Percentiles rank a stretch among this genome's conserved stretches.
These are phyloP conservation scores for Cucurbitaria berberidis DNA, from an alignment of 2,329 filamentous ascomycete genomes.

Conservation along the genomic window DNA sequence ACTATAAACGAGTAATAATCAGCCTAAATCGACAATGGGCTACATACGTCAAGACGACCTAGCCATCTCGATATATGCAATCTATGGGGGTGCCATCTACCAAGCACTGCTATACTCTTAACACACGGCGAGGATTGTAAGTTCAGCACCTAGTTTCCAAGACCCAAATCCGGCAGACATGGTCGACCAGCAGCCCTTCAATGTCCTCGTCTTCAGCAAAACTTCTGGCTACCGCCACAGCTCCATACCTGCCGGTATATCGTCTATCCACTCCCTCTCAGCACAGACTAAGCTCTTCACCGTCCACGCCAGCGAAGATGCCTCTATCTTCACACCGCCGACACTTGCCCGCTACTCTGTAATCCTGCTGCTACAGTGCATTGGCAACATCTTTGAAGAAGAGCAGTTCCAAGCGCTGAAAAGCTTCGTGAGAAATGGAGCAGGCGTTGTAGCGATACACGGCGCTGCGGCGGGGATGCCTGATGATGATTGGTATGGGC, in stretches of 20 bases:
- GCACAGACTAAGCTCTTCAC: constrained; percentile 9
- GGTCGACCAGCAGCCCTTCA: constrained; percentile 5
- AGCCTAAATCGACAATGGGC: background rate
- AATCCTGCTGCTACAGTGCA: constrained; percentile 26
- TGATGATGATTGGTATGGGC: constrained; percentile 26
- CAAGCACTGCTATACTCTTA: too few species aligned
- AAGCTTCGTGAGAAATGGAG: constrained; percentile 23
- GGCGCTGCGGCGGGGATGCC: constrained; percentile 36
- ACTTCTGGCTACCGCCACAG: constrained; percentile 36
- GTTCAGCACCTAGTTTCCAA: background rate
- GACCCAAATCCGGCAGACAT: background rate
- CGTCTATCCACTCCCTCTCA: constrained; percentile 17
- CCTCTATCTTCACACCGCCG: constrained; percentile 13
- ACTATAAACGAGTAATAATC: background rate
- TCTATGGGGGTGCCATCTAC: too few species aligned
- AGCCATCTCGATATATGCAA: background rate
- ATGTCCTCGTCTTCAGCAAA: constrained; percentile 35
- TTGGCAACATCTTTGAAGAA: constrained; percentile 18
- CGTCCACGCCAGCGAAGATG: constrained; percentile 27
- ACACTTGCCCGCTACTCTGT: constrained; percentile 11
- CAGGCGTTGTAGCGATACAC: constrained; percentile 35
- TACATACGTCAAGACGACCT: background rate
- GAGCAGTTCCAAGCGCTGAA: constrained; percentile 21
- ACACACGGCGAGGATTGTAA: too few species aligned
- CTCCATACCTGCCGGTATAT: constrained; percentile 30